Conservation (phyloP, 208 protist genomes). For the Balamuthia mandrillaris region DNA sequence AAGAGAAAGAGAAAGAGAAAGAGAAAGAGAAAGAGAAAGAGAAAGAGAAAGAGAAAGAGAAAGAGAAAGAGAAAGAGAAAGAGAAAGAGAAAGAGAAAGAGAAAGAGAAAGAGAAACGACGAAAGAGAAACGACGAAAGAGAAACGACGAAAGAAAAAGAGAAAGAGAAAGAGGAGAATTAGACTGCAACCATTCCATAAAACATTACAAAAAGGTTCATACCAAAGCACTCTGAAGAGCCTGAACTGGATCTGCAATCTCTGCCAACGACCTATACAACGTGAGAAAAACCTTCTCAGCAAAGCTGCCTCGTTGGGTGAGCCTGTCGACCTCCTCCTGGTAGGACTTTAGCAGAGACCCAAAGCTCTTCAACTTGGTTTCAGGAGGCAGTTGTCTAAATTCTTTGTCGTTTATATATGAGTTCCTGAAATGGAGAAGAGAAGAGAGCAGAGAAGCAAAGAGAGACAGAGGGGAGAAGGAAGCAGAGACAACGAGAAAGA, state of each 20-base stretch:
- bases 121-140: too few relatives aligned
- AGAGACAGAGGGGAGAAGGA: too few relatives aligned
- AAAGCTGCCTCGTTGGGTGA: slow-evolving; percentile 50
- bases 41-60: too few relatives aligned
- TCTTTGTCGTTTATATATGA: too few relatives aligned
- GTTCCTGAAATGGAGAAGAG: neutral
- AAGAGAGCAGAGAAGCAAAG: too few relatives aligned
- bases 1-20: too few relatives aligned
- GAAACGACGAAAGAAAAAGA: neutral
- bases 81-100: too few relatives aligned
- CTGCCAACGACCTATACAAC: slow-evolving; percentile 44
- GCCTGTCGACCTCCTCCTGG: slow-evolving; percentile 56
- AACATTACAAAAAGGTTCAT: neutral
- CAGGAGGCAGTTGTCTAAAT: slow-evolving; percentile 45
- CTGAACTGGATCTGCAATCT: slow-evolving; percentile 27
- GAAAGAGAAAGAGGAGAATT: too few relatives aligned
- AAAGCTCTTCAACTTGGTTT: slow-evolving; percentile 48
- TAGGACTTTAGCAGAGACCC: slow-evolving; percentile 47
- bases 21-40: too few relatives aligned
- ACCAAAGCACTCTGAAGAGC: slow-evolving; percentile 28
- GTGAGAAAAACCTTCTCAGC: slow-evolving; percentile 51
- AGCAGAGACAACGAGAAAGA: too few relatives aligned
- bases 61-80: too few relatives aligned
- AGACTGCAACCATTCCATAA: neutral
- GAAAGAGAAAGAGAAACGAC: too few relatives aligned